Base-by-base conservation (phyloP, 2,329 filamentous ascomycete species). In the Colletotrichum sp. region DNA sequence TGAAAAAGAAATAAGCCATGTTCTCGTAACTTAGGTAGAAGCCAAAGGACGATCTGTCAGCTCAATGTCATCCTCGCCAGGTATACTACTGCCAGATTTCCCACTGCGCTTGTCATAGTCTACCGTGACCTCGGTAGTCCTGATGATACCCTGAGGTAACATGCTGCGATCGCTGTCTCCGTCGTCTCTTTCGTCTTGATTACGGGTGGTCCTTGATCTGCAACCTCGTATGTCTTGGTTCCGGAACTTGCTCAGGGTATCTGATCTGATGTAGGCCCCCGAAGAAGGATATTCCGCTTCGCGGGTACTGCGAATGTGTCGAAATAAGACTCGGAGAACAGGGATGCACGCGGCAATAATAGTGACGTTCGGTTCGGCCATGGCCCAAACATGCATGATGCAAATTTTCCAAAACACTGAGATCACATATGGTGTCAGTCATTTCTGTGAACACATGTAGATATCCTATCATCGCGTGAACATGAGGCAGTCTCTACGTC, bases 311-410 rank as follows among this genome's bases (percentile, higher is more conserved):
- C 71, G 68, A 3, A 39, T 70, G 28, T 76, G 69, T 6, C 76
- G 71, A 55, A 66, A 71, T 26, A 83, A 68, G 8, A 80, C 81
- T 9, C 82, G 80, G 15, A 84, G 77, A 8, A 81, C 80, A 1
- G 82, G 82, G 10, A 84, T 80, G 9, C 79, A 82, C 8, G 82
- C 79, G 1, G 82, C 81, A 68, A 83, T 82, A 62, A 83, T 83
- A 12, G 82, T 81, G 21, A 83, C 76, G 18, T 80, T 78, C 8
- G 79, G 79, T 63, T 83, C 82, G 24, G 82, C 81, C 28, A 81
- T 77, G 5, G 79, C 80, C 71, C 78, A 80, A 15, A 82, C 52
- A 16, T 57, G 52, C 52, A 57, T 57, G 52, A 26, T 26, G 21
- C 52, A 57, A 57, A 57, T 57, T 24, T 57, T 75, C 71, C 69